Evolutionary conservation across 306 rosid species (phyloP), one percentile per base, ranked within the genome.

Genomic region (Astragalus membranaceus): DNA sequence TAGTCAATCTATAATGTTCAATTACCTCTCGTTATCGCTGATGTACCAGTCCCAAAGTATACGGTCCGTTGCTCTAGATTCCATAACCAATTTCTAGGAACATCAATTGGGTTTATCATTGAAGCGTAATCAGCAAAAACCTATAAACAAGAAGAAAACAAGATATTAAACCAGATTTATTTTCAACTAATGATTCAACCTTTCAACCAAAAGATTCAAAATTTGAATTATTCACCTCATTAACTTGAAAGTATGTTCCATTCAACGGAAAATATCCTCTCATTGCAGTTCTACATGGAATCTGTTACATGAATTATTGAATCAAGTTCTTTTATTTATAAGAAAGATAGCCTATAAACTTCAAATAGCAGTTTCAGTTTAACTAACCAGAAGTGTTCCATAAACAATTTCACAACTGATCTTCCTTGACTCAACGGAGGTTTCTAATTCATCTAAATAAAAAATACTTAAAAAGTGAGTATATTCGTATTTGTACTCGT

Each of bases 211-310:
- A 42, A 16, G 10, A 66, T 48, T 10, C 12, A 10, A 30, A 13
- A 1, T 23, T 32, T 46, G 10, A 51, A 5, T 37, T 37, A 46
- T 14, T 79, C 23, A 91, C 97, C 89, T 91, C 93, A 12, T 88
- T 91, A n/a, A 80, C 78, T 82, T 91, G 96, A 69, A 91, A 88
- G 43, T 91, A 91, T 33, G 97, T 88, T 65, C 93, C 96, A 3
- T 91, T 91, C 1, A 91, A 71, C 6, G 91, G 96, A 74, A 91
- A 91, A 8, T 70, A 74, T 14, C 85, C 91, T 2, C 59, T 51
- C 80, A 59, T 87, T 70, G 91, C 89, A 6, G 89, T 88, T 74
- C 88, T 69, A 72, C 89, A 83, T 3, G 97, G 96, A 73, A 91
- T 84, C 93, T 88, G 61, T 64, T 43, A 49, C 71, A 67, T 62